Evolutionary conservation across 176 grass and related monocot genomes (phyloP).

Genomic region (Triticum aestivum): DNA sequence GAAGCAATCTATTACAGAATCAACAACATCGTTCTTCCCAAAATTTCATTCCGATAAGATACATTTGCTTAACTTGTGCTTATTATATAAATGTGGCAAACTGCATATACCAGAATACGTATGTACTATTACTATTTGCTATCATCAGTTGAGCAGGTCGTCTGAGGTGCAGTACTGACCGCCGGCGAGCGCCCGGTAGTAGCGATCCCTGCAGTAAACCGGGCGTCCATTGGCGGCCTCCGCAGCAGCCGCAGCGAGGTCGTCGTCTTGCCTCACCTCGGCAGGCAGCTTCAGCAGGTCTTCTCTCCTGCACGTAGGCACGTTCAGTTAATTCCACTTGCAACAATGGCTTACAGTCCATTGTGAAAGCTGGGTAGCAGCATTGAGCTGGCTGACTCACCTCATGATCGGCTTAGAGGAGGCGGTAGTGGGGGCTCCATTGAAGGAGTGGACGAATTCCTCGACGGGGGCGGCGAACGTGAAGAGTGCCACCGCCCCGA

Average conservation of each 20-base stretch:
- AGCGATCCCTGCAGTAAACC: slow-evolving; percentile 93
- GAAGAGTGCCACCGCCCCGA: slow-evolving; percentile 67
- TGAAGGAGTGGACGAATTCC: slow-evolving; percentile 61
- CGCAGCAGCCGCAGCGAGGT: slow-evolving; percentile 75
- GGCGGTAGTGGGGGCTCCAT: slow-evolving; percentile 35
- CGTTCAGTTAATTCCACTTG: not conserved
- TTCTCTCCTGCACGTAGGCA: slow-evolving; percentile 46
- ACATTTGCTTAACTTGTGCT: not conserved
- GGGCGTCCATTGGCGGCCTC: slow-evolving; percentile 84
- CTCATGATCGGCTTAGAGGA: slow-evolving; percentile 64
- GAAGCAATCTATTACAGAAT: not conserved
- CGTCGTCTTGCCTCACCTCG: slow-evolving; percentile 82
- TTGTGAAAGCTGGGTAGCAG: not conserved
- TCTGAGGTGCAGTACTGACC: slow-evolving; percentile 98
- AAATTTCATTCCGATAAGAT: slow-evolving; percentile 22
- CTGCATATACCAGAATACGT: slow-evolving; percentile 18
- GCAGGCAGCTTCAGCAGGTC: slow-evolving; percentile 76
- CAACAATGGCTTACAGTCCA: not conserved
- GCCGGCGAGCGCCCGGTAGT: slow-evolving; percentile 80
- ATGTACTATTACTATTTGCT: not conserved
- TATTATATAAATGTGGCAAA: not conserved
- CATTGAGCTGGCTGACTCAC: slow-evolving; percentile 20
- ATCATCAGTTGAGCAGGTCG: slow-evolving; percentile 80
- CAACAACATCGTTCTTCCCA: not conserved
- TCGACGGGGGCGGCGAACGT: slow-evolving; percentile 64